These are phyloP conservation scores for Saccharomycopsis malanga DNA, from an alignment of 805 yeast species.

Conservation along the genomic window DNA sequence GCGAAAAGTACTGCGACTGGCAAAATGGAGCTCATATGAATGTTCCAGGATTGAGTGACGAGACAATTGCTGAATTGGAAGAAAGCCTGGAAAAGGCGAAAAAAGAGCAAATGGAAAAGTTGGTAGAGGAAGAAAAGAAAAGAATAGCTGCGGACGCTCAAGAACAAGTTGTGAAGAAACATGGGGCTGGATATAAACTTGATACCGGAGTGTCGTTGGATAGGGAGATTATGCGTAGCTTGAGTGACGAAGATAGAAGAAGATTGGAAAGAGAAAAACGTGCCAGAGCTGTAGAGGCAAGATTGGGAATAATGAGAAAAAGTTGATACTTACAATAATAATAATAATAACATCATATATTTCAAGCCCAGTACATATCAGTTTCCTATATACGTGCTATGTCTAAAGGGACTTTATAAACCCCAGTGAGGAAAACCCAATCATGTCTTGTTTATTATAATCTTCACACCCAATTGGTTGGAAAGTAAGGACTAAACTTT, in stretches of 20 bases:
- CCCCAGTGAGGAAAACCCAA: no score
- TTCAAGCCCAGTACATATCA: no score
- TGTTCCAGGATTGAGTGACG: slow-evolving; percentile 42
- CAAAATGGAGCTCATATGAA: slow-evolving; percentile 35
- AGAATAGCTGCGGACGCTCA: slow-evolving; percentile 25
- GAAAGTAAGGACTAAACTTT: no score
- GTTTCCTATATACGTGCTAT: no score
- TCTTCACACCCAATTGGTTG: no score
- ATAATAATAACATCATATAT: no score
- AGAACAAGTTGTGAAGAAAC: slow-evolving; percentile 22
- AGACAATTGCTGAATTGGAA: slow-evolving; percentile 43
- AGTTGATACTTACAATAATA: neutral
- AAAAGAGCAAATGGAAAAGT: slow-evolving; percentile 37
- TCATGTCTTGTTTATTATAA: no score
- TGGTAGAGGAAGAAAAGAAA: slow-evolving; percentile 35
- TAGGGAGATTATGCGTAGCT: slow-evolving; percentile 46
- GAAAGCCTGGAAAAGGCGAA: slow-evolving; percentile 34
- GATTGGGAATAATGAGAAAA: slow-evolving; percentile 38
- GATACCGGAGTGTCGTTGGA: slow-evolving; percentile 13
- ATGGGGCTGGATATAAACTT: slow-evolving; percentile 23
- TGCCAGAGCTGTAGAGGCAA: slow-evolving; percentile 93
- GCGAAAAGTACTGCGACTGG: slow-evolving; percentile 73
- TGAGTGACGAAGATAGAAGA: slow-evolving; percentile 67
- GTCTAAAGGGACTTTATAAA: no score
- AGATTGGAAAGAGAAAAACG: slow-evolving; percentile 87